Base-by-base conservation (phyloP, 108 stramenopile species). In the Cyclotella baltica region DNA sequence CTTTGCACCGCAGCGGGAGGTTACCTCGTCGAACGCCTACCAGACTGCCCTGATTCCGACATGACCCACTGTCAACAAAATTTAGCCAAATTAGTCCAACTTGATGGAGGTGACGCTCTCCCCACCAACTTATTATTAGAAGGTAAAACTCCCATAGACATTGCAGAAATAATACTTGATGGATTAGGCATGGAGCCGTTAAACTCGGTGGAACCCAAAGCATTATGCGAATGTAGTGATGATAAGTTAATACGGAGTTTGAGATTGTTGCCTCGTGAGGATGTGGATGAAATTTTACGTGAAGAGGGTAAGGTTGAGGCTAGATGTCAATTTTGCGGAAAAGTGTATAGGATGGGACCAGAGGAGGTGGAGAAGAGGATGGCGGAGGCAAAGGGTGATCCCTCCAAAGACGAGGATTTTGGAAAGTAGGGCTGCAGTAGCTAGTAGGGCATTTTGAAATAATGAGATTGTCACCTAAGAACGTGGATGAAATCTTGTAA, bases 1-100 rank as follows among this genome's bases (percentile, higher is more conserved):
- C 75, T 96, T 13, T 93, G 92, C 58, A 92, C 85, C 15, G 88
- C 91, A n/a, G 92, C 92, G 6, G 95, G 95, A 10, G 95, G 95
- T 23, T 96, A 96, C 57, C 70, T 94, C 31, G 85, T 96, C 34
- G 95, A 96, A 77, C 89, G 90, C 31, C 87, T 96, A 51, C 95
- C 95, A 0, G 88, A 80, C 13, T 88, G 88, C 25, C 76, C 83
- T 11, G 72, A 68, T 0, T 93, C 91, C 48, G 84, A 85, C 0
- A 73, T 90, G 57, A 48, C 62, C 4, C 67, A 56, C 19, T 86
- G 94, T 38, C 87, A 89, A 77, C 47, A 82, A 65, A 96, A 96
- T 62, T 72, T 96, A 9, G 91, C 73, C 9, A 87, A 67, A 37
- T 68, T 96, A 11, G 90, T 96, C 2, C 75, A 89, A 56, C 84